Evolutionary conservation across 345 rosid genomes (phyloP).

Genomic region (Pistacia vera): DNA sequence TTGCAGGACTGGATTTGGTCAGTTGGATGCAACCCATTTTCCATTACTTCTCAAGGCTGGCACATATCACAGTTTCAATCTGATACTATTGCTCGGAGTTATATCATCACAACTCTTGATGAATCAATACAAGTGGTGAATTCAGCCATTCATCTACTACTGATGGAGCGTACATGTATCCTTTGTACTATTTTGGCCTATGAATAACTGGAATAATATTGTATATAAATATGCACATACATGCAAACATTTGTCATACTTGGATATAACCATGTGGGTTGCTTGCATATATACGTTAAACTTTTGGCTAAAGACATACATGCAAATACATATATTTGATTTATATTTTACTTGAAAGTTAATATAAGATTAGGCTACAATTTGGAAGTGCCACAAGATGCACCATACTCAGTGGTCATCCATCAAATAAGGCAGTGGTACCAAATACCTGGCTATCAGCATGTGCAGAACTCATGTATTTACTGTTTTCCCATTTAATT

Average conservation of each 20-base stretch:
- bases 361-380: neutral
- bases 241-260: neutral
- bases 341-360: neutral
- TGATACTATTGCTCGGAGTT: constrained; percentile 92
- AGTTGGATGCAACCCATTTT: constrained; percentile 90
- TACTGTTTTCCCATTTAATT: neutral
- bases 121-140: constrained; percentile 85
- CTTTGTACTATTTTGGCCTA: constrained; percentile 34
- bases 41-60: constrained; percentile 91
- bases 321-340: neutral
- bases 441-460: neutral
- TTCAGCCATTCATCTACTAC: constrained; percentile 77
- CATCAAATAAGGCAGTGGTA: neutral
- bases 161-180: constrained; percentile 95
- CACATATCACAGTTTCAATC: constrained; percentile 81
- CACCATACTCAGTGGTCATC: neutral
- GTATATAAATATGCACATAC: neutral
- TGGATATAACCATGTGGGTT: neutral
- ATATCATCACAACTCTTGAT: constrained; percentile 84
- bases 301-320: neutral
- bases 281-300: neutral
- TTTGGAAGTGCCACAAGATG: neutral
- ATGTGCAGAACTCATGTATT: neutral
- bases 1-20: constrained; percentile 98
- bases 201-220: constrained; percentile 4